phyloP scores from a whole-genome alignment of 2,329 filamentous ascomycete genomes.

The Stemphylium vesicarium region DNA sequence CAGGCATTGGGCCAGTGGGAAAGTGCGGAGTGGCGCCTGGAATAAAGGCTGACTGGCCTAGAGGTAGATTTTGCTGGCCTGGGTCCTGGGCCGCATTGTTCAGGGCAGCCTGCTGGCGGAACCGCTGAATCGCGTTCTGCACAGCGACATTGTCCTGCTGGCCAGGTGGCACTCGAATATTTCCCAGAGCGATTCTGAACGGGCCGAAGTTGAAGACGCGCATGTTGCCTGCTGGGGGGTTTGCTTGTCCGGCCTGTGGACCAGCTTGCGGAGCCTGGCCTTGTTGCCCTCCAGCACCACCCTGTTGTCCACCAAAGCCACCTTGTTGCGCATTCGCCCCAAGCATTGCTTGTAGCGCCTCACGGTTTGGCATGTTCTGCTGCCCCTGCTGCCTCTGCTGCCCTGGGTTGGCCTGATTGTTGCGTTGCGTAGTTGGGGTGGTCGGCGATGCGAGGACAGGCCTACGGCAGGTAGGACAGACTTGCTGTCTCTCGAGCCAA shows the following conservation, averaged over 20 bases:
- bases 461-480: slow-evolving; percentile 90
- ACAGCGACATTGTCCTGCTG: slow-evolving; percentile 33
- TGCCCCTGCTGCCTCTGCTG: slow-evolving; percentile 30
- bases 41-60: slow-evolving; percentile 14
- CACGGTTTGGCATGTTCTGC: slow-evolving; percentile 22
- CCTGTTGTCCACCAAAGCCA: slow-evolving; percentile 24
- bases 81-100: slow-evolving; percentile 33
- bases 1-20: slow-evolving; percentile 23
- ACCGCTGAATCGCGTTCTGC: slow-evolving; percentile 31
- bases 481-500: slow-evolving; percentile 96
- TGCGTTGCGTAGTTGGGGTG: slow-evolving; percentile 34
- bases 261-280: slow-evolving; percentile 19
- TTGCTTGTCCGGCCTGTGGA: slow-evolving; percentile 30
- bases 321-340: slow-evolving; percentile 27
- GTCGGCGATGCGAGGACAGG: slow-evolving; percentile 67
- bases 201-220: slow-evolving; percentile 48
- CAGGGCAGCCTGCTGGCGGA: slow-evolving; percentile 30
- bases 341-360: slow-evolving; percentile 27
- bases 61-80: slow-evolving; percentile 24
- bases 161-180: slow-evolving; percentile 39
- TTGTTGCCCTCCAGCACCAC: slow-evolving; percentile 23
- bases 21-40: slow-evolving; percentile 14
- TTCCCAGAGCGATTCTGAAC: slow-evolving; percentile 43
- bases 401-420: slow-evolving; percentile 34
- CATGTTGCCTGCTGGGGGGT: slow-evolving; percentile 38